phyloP scores from a whole-genome alignment of 495 filamentous ascomycete species.

The Penicillium robsamsonii region DNA sequence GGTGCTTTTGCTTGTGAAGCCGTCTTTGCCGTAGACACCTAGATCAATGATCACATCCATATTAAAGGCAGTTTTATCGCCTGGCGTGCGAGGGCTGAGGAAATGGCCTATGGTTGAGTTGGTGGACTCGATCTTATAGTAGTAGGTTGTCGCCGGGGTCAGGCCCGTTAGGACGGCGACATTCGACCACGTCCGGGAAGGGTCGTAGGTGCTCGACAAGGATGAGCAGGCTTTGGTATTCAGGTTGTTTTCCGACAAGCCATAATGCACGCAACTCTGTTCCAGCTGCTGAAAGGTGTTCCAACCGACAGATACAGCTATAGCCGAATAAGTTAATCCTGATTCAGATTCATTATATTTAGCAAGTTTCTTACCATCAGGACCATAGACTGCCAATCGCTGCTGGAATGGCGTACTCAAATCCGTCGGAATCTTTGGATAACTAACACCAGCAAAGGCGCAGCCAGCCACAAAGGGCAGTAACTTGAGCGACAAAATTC shows the following conservation, averaged over 20 bases:
- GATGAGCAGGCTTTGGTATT: constrained; percentile 32
- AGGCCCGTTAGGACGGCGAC: constrained; percentile 43
- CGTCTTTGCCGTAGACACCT: constrained; percentile 56
- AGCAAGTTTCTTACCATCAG: constrained; percentile 42
- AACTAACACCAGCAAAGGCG: constrained; percentile 43
- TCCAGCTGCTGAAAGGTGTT: constrained; percentile 46
- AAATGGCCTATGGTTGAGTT: constrained; percentile 58
- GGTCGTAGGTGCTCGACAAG: constrained; percentile 45
- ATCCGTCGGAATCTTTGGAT: constrained; percentile 52
- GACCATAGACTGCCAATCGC: constrained; percentile 55
- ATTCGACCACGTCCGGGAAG: constrained; percentile 53
- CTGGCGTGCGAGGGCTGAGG: constrained; percentile 51
- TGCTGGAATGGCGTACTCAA: constrained; percentile 57
- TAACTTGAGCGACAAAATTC: constrained; percentile 16
- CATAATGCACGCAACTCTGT: constrained; percentile 46
- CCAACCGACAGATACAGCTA: constrained; percentile 58
- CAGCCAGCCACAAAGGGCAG: constrained; percentile 44
- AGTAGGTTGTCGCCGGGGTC: constrained; percentile 48
- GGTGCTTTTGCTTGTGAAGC: constrained; percentile 51
- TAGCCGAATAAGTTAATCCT: neutral
- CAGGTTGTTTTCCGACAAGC: constrained; percentile 32
- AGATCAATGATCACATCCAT: constrained; percentile 53
- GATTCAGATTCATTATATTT: neutral
- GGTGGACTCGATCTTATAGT: constrained; percentile 54
- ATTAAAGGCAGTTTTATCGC: constrained; percentile 46